These are phyloP conservation scores for Pseudogymnoascus sp. DNA, from an alignment of 2,329 filamentous ascomycete genomes.

Conservation along the genomic window DNA sequence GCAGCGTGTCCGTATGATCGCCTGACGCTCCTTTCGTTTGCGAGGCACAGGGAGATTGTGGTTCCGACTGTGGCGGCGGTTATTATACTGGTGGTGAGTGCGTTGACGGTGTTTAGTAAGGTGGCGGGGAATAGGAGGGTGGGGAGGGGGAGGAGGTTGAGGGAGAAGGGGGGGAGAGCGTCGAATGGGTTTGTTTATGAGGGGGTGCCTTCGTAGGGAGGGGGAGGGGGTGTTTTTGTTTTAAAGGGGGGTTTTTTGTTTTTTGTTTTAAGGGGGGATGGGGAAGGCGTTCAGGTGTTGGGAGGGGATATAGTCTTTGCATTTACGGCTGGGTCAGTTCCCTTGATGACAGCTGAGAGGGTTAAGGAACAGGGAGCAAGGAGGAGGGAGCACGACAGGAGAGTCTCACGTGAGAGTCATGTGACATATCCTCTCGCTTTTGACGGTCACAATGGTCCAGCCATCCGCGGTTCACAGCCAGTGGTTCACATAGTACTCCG, in stretches of 20 bases:
- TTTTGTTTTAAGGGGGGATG: neutral
- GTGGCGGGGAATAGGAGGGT: constrained; percentile 52
- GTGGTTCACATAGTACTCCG: neutral
- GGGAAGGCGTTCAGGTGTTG: neutral
- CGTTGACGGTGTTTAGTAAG: constrained; percentile 54
- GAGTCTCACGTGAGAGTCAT: neutral
- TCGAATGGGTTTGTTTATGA: constrained; percentile 56
- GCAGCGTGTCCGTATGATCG: constrained; percentile 49
- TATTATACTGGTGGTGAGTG: constrained; percentile 52
- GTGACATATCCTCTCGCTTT: neutral
- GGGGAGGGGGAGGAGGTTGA: constrained; percentile 41
- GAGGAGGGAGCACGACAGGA: neutral
- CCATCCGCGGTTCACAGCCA: neutral
- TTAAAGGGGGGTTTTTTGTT: neutral
- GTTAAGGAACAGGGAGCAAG: neutral
- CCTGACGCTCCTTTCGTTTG: constrained; percentile 26
- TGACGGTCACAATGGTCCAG: neutral
- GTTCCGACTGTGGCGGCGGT: constrained; percentile 53
- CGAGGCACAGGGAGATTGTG: constrained; percentile 37
- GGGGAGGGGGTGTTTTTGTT: neutral
- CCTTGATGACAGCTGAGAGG: neutral
- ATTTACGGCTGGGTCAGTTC: neutral
- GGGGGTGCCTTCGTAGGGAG: constrained; percentile 42
- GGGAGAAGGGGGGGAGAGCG: constrained; percentile 29
- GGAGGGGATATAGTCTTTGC: neutral